Evolutionary conservation across 495 filamentous ascomycete genomes (phyloP).

Genomic region (Tuber melanosporum): DNA sequence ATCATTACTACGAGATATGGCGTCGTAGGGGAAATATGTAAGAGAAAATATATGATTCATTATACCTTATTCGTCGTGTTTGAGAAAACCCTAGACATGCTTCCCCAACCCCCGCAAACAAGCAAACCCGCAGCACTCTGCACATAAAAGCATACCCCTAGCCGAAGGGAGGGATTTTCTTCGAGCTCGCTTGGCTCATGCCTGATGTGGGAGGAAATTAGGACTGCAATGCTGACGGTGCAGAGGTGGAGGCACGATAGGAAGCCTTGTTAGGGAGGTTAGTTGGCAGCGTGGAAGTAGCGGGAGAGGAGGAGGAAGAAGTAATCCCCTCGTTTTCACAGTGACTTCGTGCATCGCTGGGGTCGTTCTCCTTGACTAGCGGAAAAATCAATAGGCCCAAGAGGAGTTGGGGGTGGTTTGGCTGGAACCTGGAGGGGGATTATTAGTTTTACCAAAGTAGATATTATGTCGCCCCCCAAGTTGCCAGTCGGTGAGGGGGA

Average conservation of each 20-base stretch:
- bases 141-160: slow-evolving; percentile 83
- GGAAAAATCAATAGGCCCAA: slow-evolving; percentile 65
- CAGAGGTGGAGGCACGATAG: slow-evolving; percentile 53
- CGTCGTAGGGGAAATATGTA: too few relatives aligned
- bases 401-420: slow-evolving; percentile 49
- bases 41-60: too few relatives aligned
- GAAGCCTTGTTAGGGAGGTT: too few relatives aligned
- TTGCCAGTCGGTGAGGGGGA: neutral
- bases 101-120: slow-evolving; percentile 71
- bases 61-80: too few relatives aligned
- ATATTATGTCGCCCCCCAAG: neutral
- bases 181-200: slow-evolving; percentile 62
- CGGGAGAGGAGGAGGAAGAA: slow-evolving; percentile 14
- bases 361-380: slow-evolving; percentile 77
- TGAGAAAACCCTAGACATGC: too few relatives aligned
- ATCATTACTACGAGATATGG: too few relatives aligned
- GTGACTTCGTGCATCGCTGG: slow-evolving; percentile 79
- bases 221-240: slow-evolving; percentile 79
- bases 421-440: slow-evolving; percentile 18
- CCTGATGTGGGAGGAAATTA: slow-evolving; percentile 87
- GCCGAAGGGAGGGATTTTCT: slow-evolving; percentile 65
- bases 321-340: slow-evolving; percentile 69
- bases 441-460: too few relatives aligned
- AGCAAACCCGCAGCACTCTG: slow-evolving; percentile 66
- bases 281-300: too few relatives aligned